Conservation (phyloP, 2,329 filamentous ascomycete genomes). For the Leptosphaerulina australis region DNA sequence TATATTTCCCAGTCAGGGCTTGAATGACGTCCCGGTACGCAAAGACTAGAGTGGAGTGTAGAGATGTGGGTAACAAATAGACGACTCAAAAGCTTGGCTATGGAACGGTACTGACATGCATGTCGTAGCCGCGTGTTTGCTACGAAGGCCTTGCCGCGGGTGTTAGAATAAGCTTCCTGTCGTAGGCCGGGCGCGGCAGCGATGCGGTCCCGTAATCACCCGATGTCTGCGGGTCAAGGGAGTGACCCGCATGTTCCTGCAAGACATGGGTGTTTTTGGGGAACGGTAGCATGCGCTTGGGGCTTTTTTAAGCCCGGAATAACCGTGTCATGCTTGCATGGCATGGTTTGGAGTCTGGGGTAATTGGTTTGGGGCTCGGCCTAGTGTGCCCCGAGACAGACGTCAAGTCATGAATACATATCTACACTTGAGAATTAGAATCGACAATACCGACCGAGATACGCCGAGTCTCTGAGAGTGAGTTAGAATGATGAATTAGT, state of each 20-base stretch:
- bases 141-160: neutral
- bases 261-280: conserved; percentile 1
- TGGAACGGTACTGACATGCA: neutral
- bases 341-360: conserved; percentile 17
- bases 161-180: conserved; percentile 15
- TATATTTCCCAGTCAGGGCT: too few relatives aligned
- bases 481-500: neutral
- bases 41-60: too few relatives aligned
- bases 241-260: neutral
- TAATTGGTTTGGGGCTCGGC: conserved; percentile 1
- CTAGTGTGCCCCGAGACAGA: conserved; percentile 8
- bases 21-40: too few relatives aligned
- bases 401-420: conserved; percentile 3
- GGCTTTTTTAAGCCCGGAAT: conserved; percentile 12
- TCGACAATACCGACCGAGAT: neutral
- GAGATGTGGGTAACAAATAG: neutral
- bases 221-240: conserved; percentile 15
- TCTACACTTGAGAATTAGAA: neutral
- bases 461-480: neutral
- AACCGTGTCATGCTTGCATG: conserved; percentile 8
- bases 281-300: too few relatives aligned
- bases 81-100: neutral
- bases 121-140: neutral
- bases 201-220: conserved; percentile 11
- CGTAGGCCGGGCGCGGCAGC: conserved; percentile 5